Percentiles rank a stretch among this genome's conserved stretches.
phyloP scores from a whole-genome alignment of 495 filamentous ascomycete species.

The Bathelium albidoporum region DNA sequence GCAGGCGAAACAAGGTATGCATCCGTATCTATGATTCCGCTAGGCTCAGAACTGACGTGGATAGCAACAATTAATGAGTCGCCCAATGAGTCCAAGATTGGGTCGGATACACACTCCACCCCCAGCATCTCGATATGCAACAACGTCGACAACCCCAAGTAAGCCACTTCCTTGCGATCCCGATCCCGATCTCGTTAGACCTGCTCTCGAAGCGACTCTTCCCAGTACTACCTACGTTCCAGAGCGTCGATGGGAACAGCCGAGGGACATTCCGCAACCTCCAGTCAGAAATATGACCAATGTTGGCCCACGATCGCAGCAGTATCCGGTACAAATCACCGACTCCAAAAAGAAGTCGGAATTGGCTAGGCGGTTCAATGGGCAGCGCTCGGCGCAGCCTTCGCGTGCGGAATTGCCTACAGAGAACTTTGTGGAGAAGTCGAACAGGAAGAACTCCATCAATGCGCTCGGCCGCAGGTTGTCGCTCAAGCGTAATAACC shows the following conservation, averaged over 20 bases:
- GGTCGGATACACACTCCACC: not conserved
- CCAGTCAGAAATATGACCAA: not conserved
- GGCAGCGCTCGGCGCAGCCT: not conserved
- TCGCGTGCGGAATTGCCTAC: not conserved
- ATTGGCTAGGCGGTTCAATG: not conserved
- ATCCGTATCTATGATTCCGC: not conserved
- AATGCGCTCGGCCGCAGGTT: constrained; percentile 1
- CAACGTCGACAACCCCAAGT: not conserved
- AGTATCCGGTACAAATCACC: not conserved
- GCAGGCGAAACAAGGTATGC: constrained; percentile 25
- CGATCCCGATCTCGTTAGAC: constrained; percentile 8
- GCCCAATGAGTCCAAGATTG: not conserved
- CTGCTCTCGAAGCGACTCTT: constrained; percentile 6
- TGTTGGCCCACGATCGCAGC: not conserved
- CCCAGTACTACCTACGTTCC: not conserved
- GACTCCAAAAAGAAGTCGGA: not conserved
- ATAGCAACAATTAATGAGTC: not conserved
- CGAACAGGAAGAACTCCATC: not conserved
- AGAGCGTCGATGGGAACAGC: constrained; percentile 3
- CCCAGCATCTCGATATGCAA: not conserved
- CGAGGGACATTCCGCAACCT: not conserved
- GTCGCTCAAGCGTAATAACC: not conserved
- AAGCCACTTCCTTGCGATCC: constrained; percentile 8
- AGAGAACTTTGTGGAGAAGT: not conserved
- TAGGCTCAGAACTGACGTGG: not conserved